Percentiles rank a stretch among this genome's conserved stretches.
Evolutionary conservation across 768 basidiomycete species (phyloP).

Genomic region (Naganishia randhawae): DNA sequence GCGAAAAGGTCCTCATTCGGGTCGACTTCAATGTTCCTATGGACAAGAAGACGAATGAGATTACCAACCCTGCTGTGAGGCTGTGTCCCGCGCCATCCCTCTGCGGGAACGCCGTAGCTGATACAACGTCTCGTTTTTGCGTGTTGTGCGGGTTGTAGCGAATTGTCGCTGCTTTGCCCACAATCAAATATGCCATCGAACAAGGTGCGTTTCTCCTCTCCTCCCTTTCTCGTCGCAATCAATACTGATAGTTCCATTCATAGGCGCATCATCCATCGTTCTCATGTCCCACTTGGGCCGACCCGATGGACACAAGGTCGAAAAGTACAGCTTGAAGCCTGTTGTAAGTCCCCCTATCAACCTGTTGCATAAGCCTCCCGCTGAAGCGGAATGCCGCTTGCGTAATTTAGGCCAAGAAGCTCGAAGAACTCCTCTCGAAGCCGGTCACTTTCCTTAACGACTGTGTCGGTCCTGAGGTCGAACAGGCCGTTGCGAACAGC

Average conservation of each 20-base stretch:
- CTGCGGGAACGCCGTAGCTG: neutral
- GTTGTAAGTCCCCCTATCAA: slow-evolving; percentile 52
- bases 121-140: too few species aligned
- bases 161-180: slow-evolving; percentile 93
- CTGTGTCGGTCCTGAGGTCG: slow-evolving; percentile 79
- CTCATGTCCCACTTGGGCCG: slow-evolving; percentile 98
- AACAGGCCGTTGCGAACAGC: slow-evolving; percentile 68
- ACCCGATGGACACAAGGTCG: slow-evolving; percentile 83
- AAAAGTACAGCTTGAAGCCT: slow-evolving; percentile 85
- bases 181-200: slow-evolving; percentile 86
- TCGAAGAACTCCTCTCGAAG: slow-evolving; percentile 68
- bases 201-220: slow-evolving; percentile 58
- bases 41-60: slow-evolving; percentile 63
- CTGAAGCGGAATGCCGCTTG: neutral
- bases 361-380: neutral
- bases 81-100: too few species aligned
- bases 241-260: neutral
- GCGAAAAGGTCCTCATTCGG: slow-evolving; percentile 57
- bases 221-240: neutral
- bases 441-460: slow-evolving; percentile 77
- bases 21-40: slow-evolving; percentile 54
- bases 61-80: slow-evolving; percentile 93
- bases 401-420: slow-evolving; percentile 59
- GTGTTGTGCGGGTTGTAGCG: slow-evolving; percentile 58
- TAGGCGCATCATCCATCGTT: slow-evolving; percentile 67